Evolutionary conservation across 1,139 yeast genomes (phyloP), one percentile per base, ranked within the genome.

Genomic region (Kodamaea fungicola): DNA sequence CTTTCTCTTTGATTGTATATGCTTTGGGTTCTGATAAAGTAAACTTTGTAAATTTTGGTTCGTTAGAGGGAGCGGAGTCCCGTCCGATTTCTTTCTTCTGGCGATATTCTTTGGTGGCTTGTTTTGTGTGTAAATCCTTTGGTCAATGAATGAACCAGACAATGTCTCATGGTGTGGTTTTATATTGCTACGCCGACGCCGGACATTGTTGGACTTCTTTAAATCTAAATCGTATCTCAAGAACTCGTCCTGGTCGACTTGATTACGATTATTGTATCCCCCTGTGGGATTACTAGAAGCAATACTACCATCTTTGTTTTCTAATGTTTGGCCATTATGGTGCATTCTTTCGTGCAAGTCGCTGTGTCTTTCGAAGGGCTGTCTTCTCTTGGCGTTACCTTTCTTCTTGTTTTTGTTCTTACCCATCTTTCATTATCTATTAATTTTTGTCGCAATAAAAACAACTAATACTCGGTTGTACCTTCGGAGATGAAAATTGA

Each of bases 121-220:
- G 8, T 32, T 12, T 7, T 62, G 64, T 35, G 55, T 52, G 28
- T 52, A 51, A 30, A 47, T 48, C 26, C 74, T 45, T 42, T 67
- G 71, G 42, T 67, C 74, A 27, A 64, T 61, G 38, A 46, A 65
- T 2, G 61, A 57, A 3, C 62, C 61, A 13, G 51, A 45, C 10
- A 28, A 31, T 34, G 40, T 28, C 12, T 37, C 29, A 27, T 27
- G 40, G 2, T 13, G 31, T 7, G 9, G 36, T 22, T n/a, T 28
- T 26, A 7, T 22, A 19, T 12, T 39, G 37, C 9, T 37, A 27
- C 45, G 79, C 55, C 28, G 57, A 56, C 33, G 64, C 74, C 47
- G 85, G 59, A 1, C 89, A 89, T 13, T 66, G 76, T 34, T 77
- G 67, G 31, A 87, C 78, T 38, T 72, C 70, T n/a, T 68, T 72